These are phyloP conservation scores for Populus ilicifolia DNA, from an alignment of 345 rosid genomes.

Conservation along the genomic window DNA sequence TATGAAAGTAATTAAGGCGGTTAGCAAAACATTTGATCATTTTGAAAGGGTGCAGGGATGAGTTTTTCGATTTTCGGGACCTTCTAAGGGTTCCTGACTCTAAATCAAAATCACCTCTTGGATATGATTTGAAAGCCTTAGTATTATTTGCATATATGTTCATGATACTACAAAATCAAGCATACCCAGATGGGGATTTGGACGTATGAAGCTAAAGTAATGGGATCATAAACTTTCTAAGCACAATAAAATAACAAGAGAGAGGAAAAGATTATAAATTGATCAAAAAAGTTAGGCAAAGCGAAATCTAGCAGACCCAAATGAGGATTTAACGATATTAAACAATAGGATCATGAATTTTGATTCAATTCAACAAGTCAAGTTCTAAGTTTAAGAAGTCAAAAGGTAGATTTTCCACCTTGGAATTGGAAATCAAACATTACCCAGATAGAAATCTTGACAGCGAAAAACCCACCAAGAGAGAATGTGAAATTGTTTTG, in stretches of 20 bases:
- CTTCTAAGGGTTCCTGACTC: conserved; percentile 58
- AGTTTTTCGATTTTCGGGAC: conserved; percentile 51
- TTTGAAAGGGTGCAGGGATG: conserved; percentile 31
- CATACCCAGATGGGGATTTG: conserved; percentile 40
- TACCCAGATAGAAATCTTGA: conserved; percentile 12
- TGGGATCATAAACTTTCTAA: conserved; percentile 18
- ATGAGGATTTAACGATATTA: conserved; percentile 17
- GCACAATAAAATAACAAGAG: not conserved
- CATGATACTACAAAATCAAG: conserved; percentile 51
- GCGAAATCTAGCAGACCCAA: conserved; percentile 37
- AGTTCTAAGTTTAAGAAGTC: not conserved
- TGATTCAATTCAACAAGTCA: conserved; percentile 10
- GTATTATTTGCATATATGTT: conserved; percentile 51
- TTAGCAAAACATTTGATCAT: conserved; percentile 58
- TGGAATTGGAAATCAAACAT: conserved; percentile 7
- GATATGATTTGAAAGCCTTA: conserved; percentile 70
- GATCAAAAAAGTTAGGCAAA: not conserved
- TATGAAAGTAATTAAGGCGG: conserved; percentile 53
- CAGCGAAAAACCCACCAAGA: not conserved
- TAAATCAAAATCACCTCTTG: conserved; percentile 70
- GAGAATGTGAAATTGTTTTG: not conserved
- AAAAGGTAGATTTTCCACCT: conserved; percentile 4
- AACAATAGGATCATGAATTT: conserved; percentile 23
- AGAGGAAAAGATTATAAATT: not conserved
- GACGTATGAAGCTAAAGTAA: conserved; percentile 1